A percentile compares a stretch with the other conserved stretches of the same genome.
Evolutionary conservation across 2,329 filamentous ascomycete species (phyloP).

Genomic region (Aspergillus spinulosporus): DNA sequence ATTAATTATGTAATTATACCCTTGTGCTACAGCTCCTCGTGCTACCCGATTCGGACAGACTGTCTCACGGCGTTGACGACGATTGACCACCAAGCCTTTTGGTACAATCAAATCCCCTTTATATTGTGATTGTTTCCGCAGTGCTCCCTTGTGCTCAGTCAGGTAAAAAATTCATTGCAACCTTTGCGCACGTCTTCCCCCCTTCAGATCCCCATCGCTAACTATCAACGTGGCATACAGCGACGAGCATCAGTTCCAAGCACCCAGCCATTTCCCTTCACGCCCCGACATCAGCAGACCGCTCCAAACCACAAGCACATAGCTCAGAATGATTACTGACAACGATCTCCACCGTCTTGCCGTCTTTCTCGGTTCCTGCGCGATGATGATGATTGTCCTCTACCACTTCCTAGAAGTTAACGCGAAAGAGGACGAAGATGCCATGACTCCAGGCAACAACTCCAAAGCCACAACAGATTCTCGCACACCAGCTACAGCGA

Average conservation of each 20-base stretch:
- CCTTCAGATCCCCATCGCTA: neutral
- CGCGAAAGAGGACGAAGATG: conserved; percentile 56
- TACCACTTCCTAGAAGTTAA: conserved; percentile 98
- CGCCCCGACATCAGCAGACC: neutral
- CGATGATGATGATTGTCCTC: conserved; percentile 89
- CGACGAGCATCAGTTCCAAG: neutral
- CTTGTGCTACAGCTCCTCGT: conserved; percentile 1
- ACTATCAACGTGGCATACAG: conserved; percentile 17
- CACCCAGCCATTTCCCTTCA: neutral
- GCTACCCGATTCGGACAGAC: conserved; percentile 4
- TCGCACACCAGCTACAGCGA: conserved; percentile 12
- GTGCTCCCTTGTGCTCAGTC: neutral
- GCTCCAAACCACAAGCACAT: neutral
- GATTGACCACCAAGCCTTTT: neutral
- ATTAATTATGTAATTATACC: conserved; percentile 1
- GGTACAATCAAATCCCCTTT: neutral
- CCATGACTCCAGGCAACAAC: conserved; percentile 18
- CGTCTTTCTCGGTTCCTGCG: conserved; percentile 83
- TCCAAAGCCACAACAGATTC: conserved; percentile 8
- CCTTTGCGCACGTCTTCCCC: neutral
- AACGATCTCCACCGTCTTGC: conserved; percentile 85
- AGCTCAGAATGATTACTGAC: conserved; percentile 85
- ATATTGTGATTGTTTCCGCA: neutral
- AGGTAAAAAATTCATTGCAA: conserved; percentile 7
- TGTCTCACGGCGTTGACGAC: conserved; percentile 6